A percentile compares a stretch with the other conserved stretches of the same genome.
These are phyloP conservation scores for Aspergillus persii DNA, from an alignment of 2,329 filamentous ascomycete species.

Conservation along the genomic window DNA sequence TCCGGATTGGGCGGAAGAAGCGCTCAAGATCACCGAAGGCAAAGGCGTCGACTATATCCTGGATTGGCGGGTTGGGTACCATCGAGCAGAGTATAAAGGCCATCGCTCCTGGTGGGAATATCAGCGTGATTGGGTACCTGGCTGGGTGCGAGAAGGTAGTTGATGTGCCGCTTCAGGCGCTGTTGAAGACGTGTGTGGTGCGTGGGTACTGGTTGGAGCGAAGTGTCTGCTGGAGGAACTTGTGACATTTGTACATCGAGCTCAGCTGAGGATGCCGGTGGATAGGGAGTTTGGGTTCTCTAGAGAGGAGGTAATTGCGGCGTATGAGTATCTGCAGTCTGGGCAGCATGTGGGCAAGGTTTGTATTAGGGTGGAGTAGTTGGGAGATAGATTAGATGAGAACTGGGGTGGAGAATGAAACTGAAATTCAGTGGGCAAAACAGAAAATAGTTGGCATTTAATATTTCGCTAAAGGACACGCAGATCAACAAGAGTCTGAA, in stretches of 20 bases:
- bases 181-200: not conserved
- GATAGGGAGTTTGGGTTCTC: not conserved
- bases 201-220: not conserved
- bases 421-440: too few species aligned
- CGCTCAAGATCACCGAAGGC: constrained; percentile 33
- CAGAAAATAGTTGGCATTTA: too few species aligned
- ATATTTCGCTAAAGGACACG: too few species aligned
- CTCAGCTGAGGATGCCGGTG: not conserved
- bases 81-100: constrained; percentile 31
- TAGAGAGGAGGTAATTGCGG: constrained; percentile 24
- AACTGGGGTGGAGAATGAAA: too few species aligned
- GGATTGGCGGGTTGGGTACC: constrained; percentile 43
- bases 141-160: not conserved
- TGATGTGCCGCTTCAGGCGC: not conserved
- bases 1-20: not conserved
- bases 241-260: not conserved
- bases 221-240: not conserved
- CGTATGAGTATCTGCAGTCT: constrained; percentile 22
- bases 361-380: constrained; percentile 19
- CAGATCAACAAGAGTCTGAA: too few species aligned
- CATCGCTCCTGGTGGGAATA: constrained; percentile 1
- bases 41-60: constrained; percentile 43
- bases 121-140: constrained; percentile 15
- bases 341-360: constrained; percentile 39
- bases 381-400: not conserved